Evolutionary conservation across 768 basidiomycete genomes (phyloP).

Genomic region (Suillus placidus): DNA sequence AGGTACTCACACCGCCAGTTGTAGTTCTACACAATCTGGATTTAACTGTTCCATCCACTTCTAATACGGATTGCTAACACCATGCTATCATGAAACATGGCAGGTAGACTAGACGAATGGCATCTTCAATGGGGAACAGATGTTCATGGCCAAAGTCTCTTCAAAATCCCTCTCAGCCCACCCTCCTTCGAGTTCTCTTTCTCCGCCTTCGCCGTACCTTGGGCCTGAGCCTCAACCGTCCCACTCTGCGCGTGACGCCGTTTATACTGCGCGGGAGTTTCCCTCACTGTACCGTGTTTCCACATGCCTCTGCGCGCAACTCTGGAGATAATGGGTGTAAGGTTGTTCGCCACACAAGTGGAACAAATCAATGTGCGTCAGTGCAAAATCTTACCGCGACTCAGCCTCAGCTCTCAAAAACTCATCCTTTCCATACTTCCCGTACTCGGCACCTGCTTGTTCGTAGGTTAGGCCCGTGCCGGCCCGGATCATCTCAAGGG

Average conservation of each 20-base stretch:
- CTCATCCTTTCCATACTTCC: constrained; percentile 62
- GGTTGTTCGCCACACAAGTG: neutral
- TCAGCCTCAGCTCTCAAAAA: constrained; percentile 63
- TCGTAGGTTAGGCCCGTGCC: constrained; percentile 80
- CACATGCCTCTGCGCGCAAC: constrained; percentile 74
- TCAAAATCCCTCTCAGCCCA: constrained; percentile 9
- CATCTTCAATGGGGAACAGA: neutral
- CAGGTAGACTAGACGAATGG: neutral
- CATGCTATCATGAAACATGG: neutral
- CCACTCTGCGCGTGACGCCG: constrained; percentile 49
- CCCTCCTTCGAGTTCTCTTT: neutral
- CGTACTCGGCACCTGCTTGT: constrained; percentile 81
- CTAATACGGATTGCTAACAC: neutral
- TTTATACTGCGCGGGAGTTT: constrained; percentile 84
- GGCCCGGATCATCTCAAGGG: constrained; percentile 75
- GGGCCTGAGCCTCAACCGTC: neutral
- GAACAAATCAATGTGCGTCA: neutral
- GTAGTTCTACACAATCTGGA: neutral
- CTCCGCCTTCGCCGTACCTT: neutral
- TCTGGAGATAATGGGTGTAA: constrained; percentile 37
- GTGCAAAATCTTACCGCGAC: constrained; percentile 60
- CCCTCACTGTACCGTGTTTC: constrained; percentile 53
- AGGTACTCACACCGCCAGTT: neutral
- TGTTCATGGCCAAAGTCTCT: neutral
- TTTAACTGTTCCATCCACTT: neutral